Evolutionary conservation across 441 rosid species (phyloP), one percentile per base, ranked within the genome.

Genomic region (Erysimum pusillum): DNA sequence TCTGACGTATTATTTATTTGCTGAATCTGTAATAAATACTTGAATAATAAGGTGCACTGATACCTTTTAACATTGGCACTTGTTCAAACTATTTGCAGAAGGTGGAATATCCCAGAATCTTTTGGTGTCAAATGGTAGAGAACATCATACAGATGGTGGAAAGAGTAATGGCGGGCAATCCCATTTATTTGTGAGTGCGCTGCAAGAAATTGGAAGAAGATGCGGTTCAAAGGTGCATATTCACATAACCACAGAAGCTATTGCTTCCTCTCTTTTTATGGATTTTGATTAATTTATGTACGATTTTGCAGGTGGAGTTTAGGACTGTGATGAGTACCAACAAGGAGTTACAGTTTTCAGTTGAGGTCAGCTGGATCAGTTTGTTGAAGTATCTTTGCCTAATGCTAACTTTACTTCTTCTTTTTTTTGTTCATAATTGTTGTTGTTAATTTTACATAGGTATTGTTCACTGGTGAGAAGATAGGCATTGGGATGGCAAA

Each of bases 401-500:
- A 28, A 54, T 44, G 44, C 38, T 72, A 35, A 44, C 14, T 9
- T 53, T 4, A 45, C 67, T 22, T n/a, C n/a, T 72, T 3, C 14
- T 22, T 3, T 7, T 7, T 2, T 25, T 31, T 11, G 1, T 20
- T 11, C 4, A 2, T 31, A 31, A 32, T 20, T 59, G 4, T 41
- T 41, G 57, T 41, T 61, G 46, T 73, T 75, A 59, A 68, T 76
- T 73, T 78, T 41, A 38, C 70, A 69, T 67, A 96, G 98, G 99
- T 91, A 71, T 80, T 90, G 66, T 96, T 94, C 79, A 83, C 95
- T 31, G 98, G 98, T 18, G 99, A 96, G 84, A 94, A 90, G 91
- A 92, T 96, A 76, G 98, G 89, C 80, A 87, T 80, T 86, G 99
- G 99, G 64, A 94, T 96, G 98, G 99, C 95, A 53, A 96, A 89